Conservation (phyloP, 805 yeast species). For the Pichia nakasei region DNA sequence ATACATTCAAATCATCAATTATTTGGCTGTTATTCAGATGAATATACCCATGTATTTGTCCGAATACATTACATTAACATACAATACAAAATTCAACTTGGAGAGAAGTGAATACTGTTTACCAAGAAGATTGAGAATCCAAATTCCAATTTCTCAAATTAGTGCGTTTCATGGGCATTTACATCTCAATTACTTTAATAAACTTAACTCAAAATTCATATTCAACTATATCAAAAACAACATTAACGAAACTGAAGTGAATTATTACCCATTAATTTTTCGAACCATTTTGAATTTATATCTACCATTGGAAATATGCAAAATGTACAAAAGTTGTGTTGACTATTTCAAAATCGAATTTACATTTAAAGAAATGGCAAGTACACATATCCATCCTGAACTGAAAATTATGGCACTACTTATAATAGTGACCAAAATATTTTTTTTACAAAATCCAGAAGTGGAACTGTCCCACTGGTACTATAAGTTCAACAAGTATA, state of each 20-base stretch:
- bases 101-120: slow-evolving; percentile 14
- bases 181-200: not conserved
- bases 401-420: slow-evolving; percentile 27
- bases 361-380: not conserved
- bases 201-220: not conserved
- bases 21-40: slow-evolving; percentile 41
- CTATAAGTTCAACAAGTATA: slow-evolving; percentile 3
- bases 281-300: slow-evolving; percentile 34
- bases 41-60: slow-evolving; percentile 41
- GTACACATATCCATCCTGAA: slow-evolving; percentile 28
- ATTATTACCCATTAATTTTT: slow-evolving; percentile 33
- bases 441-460: slow-evolving; percentile 20
- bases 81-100: slow-evolving; percentile 40
- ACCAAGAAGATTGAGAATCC: slow-evolving; percentile 15
- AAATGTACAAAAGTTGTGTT: slow-evolving; percentile 26
- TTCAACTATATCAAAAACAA: not conserved
- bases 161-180: slow-evolving; percentile 5
- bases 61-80: slow-evolving; percentile 38
- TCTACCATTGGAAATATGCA: slow-evolving; percentile 43
- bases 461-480: slow-evolving; percentile 23
- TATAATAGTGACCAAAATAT: slow-evolving; percentile 26
- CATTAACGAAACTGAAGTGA: slow-evolving; percentile 10
- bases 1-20: slow-evolving; percentile 32
- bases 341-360: slow-evolving; percentile 12
- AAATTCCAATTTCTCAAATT: slow-evolving; percentile 7